Percentiles rank a stretch among this genome's conserved stretches.
Evolutionary conservation across 345 rosid species (phyloP).

Genomic region (Durio zibethinus): DNA sequence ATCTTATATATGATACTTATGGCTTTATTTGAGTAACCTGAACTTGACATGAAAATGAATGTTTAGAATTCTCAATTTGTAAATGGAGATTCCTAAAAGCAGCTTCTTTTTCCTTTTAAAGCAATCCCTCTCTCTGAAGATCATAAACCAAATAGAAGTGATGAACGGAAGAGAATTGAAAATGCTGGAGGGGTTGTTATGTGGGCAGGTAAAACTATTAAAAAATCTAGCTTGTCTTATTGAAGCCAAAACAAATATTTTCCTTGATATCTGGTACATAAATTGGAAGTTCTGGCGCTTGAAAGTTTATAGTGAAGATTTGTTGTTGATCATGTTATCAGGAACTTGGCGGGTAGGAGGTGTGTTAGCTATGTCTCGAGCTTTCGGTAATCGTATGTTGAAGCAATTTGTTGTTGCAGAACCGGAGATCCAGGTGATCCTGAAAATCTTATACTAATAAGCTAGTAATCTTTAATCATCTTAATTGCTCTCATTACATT

Average conservation of each 20-base stretch:
- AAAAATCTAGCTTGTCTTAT: not conserved
- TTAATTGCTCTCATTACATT: not conserved
- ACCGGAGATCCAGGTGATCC: conserved; percentile 92
- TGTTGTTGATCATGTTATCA: conserved; percentile 31
- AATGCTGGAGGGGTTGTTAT: conserved; percentile 91
- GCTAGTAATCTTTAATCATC: not conserved
- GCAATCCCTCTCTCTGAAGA: conserved; percentile 98
- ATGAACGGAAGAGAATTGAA: conserved; percentile 96
- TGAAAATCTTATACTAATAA: not conserved
- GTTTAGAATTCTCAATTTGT: not conserved
- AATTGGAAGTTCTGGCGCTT: not conserved
- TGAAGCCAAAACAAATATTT: not conserved
- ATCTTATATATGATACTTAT: not conserved
- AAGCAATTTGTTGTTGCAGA: conserved; percentile 97
- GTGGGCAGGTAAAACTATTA: conserved; percentile 84
- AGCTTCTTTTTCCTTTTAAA: conserved; percentile 30
- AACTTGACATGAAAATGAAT: conserved; percentile 1
- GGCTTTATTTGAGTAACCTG: not conserved
- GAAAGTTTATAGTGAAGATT: not conserved
- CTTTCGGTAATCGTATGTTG: conserved; percentile 98
- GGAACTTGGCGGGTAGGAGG: conserved; percentile 99
- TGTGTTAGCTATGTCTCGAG: conserved; percentile 98
- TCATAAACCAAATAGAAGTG: conserved; percentile 97
- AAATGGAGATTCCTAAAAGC: conserved; percentile 10
- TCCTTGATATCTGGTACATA: not conserved